Evolutionary conservation across 2,329 filamentous ascomycete species (phyloP).

Genomic region (Aspergillus glaucus): DNA sequence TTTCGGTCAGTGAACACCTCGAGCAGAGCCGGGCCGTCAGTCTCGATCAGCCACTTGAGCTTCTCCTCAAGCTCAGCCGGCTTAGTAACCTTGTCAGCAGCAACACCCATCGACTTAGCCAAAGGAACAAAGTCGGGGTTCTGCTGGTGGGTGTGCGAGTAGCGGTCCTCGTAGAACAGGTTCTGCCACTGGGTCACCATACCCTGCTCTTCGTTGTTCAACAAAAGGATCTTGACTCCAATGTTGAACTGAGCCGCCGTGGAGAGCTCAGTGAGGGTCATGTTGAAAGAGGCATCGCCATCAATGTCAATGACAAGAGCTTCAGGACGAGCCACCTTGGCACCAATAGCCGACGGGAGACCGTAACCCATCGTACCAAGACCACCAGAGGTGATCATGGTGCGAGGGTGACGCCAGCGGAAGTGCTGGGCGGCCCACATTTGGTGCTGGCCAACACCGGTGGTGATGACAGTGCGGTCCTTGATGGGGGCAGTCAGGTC

Average conservation of each 20-base stretch:
- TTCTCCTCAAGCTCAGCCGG: slow-evolving; percentile 70
- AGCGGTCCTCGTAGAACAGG: slow-evolving; percentile 93
- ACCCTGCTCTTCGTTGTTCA: slow-evolving; percentile 97
- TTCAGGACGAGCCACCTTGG: slow-evolving; percentile 77
- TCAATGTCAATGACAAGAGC: slow-evolving; percentile 92
- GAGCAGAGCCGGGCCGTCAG: slow-evolving; percentile 83
- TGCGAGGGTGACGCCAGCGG: slow-evolving; percentile 84
- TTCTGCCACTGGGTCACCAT: slow-evolving; percentile 99
- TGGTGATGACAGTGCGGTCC: slow-evolving; percentile 78
- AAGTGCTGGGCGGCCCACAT: slow-evolving; percentile 99
- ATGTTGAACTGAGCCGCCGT: slow-evolving; percentile 95
- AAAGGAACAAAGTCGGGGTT: slow-evolving; percentile 97
- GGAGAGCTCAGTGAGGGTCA: slow-evolving; percentile 93
- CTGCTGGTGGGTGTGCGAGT: slow-evolving; percentile 81
- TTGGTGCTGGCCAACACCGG: slow-evolving; percentile 95
- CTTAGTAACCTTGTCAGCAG: slow-evolving; percentile 64
- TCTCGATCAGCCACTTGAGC: slow-evolving; percentile 82
- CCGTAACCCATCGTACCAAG: slow-evolving; percentile 95
- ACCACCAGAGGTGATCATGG: slow-evolving; percentile 94
- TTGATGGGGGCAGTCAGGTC: slow-evolving; percentile 75
- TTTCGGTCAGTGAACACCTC: slow-evolving; percentile 83
- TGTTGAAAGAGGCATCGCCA: slow-evolving; percentile 97
- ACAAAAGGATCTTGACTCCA: slow-evolving; percentile 84
- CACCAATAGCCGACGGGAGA: slow-evolving; percentile 88
- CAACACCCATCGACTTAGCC: slow-evolving; percentile 82